phyloP scores from a whole-genome alignment of 768 basidiomycete genomes.

The Boletus rubropictus region DNA sequence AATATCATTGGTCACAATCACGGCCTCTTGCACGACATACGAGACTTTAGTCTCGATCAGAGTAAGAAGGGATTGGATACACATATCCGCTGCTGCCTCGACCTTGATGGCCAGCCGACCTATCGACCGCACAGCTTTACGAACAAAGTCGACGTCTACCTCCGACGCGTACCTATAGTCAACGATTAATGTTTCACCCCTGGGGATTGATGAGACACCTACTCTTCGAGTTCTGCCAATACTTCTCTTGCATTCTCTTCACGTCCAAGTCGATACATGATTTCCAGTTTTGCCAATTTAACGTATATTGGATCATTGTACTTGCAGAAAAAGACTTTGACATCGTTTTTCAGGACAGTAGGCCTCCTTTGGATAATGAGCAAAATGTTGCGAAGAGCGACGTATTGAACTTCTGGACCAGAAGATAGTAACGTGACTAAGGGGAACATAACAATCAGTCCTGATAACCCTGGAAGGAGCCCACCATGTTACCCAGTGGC shows the following conservation, averaged over 20 bases:
- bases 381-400: conserved; percentile 92
- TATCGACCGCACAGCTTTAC: conserved; percentile 95
- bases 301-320: conserved; percentile 99
- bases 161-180: conserved; percentile 87
- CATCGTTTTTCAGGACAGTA: conserved; percentile 89
- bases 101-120: conserved; percentile 99
- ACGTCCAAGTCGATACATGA: conserved; percentile 97
- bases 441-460: conserved; percentile 1
- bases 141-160: conserved; percentile 96
- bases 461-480: background rate
- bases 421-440: conserved; percentile 92
- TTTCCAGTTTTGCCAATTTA: conserved; percentile 96
- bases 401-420: conserved; percentile 98
- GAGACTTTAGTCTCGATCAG: conserved; percentile 91
- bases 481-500: conserved; percentile 62
- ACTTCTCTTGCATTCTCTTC: conserved; percentile 92
- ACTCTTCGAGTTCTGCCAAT: conserved; percentile 93
- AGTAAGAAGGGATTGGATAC: conserved; percentile 79
- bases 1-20: conserved; percentile 97
- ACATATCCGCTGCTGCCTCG: conserved; percentile 77
- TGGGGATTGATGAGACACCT: conserved; percentile 20
- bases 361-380: conserved; percentile 96
- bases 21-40: conserved; percentile 95
- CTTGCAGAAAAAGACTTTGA: conserved; percentile 99
- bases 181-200: background rate